Percentiles rank a stretch among this genome's conserved stretches.
phyloP scores from a whole-genome alignment of 345 rosid species.

The Cardiospermum halicacabum region DNA sequence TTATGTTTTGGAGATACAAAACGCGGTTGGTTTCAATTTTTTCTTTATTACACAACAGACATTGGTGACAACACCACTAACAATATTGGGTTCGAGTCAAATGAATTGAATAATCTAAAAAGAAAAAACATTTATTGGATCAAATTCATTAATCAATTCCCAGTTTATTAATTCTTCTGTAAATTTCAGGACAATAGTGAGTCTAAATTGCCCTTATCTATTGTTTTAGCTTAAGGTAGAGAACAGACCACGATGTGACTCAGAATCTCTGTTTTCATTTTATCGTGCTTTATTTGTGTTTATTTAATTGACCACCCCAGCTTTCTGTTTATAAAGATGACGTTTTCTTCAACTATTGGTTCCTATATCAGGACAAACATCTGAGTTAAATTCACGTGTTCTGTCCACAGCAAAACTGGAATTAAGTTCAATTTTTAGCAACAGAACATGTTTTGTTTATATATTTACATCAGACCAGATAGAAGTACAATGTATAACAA shows the following conservation, averaged over 20 bases:
- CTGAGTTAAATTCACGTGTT: not conserved
- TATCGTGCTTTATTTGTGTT: not conserved
- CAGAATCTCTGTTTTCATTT: not conserved
- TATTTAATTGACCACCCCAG: not conserved
- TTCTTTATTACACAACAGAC: not conserved
- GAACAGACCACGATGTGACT: not conserved
- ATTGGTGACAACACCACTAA: slow-evolving; percentile 2
- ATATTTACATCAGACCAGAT: too few species aligned
- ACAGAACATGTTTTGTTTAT: too few species aligned
- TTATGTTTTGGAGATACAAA: not conserved
- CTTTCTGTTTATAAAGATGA: not conserved
- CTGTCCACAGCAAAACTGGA: not conserved
- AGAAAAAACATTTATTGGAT: too few species aligned
- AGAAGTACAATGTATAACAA: too few species aligned
- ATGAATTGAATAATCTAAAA: too few species aligned
- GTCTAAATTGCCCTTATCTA: not conserved
- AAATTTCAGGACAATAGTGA: not conserved
- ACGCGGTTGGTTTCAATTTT: not conserved
- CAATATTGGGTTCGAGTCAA: not conserved
- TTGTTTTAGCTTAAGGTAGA: not conserved
- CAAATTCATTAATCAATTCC: too few species aligned
- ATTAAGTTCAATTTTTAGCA: not conserved
- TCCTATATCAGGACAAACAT: not conserved
- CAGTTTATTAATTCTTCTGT: too few species aligned
- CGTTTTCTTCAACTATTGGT: not conserved